Conservation (phyloP, 2,329 filamentous ascomycete genomes). For the Thielaviopsis populi region DNA sequence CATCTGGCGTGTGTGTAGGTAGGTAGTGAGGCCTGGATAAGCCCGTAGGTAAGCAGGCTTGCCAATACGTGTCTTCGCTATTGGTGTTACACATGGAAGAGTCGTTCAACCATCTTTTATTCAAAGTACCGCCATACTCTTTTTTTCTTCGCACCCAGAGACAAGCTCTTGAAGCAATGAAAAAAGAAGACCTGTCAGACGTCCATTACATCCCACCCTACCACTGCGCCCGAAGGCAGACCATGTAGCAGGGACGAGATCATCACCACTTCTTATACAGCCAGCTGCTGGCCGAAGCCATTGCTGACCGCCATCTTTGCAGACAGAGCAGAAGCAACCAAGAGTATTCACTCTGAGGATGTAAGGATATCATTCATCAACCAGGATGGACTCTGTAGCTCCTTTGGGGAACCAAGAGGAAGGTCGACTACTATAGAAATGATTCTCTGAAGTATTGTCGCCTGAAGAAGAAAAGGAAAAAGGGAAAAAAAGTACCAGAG, state of each 20-base stretch:
- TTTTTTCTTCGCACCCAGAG: slow-evolving; percentile 2
- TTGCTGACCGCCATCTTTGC: slow-evolving; percentile 42
- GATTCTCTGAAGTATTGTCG: slow-evolving; percentile 46
- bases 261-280: slow-evolving; percentile 87
- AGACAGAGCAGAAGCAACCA: slow-evolving; percentile 43
- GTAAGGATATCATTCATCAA: slow-evolving; percentile 85
- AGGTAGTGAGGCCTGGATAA: no score
- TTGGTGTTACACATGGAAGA: no score
- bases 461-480: slow-evolving; percentile 12
- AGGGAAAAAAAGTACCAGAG: background rate
- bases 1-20: no score
- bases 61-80: no score
- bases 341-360: slow-evolving; percentile 72
- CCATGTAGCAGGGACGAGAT: slow-evolving; percentile 67
- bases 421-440: slow-evolving; percentile 95
- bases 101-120: background rate
- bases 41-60: no score
- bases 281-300: slow-evolving; percentile 19
- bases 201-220: slow-evolving; percentile 73
- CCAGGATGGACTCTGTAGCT: slow-evolving; percentile 93
- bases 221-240: slow-evolving; percentile 63
- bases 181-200: slow-evolving; percentile 59
- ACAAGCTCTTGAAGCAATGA: slow-evolving; percentile 6
- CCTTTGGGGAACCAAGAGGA: slow-evolving; percentile 79
- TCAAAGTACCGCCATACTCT: no score